Conservation (phyloP, 352 stramenopile genomes). For the Phytopythium cucurbitacearum region DNA sequence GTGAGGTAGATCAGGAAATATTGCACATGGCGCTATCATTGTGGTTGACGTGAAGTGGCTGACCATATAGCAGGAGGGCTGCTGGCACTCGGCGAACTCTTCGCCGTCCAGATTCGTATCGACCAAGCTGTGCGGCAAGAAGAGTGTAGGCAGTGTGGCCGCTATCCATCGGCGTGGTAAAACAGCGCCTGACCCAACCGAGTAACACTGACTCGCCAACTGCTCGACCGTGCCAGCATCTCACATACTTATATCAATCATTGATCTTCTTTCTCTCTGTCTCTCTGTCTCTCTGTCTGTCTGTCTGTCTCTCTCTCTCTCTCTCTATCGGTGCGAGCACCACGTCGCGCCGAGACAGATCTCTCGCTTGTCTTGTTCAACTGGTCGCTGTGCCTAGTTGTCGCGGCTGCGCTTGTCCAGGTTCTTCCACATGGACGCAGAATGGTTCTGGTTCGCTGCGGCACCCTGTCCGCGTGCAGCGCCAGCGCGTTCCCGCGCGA, state of each 20-base stretch:
- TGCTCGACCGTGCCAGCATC: no score
- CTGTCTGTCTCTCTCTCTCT: neutral
- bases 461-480: conserved; percentile 6
- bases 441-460: conserved; percentile 7
- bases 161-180: neutral
- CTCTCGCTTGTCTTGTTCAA: conserved; percentile 1
- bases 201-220: no score
- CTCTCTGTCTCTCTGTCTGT: no score
- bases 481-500: conserved; percentile 32
- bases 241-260: no score
- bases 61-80: neutral
- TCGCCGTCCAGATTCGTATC: conserved; percentile 16
- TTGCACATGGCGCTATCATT: no score
- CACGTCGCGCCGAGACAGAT: neutral
- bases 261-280: neutral
- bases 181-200: no score
- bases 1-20: neutral
- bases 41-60: no score
- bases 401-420: conserved; percentile 30
- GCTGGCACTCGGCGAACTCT: conserved; percentile 20
- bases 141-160: no score
- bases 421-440: conserved; percentile 49
- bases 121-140: neutral
- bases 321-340: neutral
- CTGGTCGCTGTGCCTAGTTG: conserved; percentile 10